Percentiles rank a stretch among this genome's conserved stretches.
These are phyloP conservation scores for Pistacia atlantica DNA, from an alignment of 345 rosid genomes.

Conservation along the genomic window DNA sequence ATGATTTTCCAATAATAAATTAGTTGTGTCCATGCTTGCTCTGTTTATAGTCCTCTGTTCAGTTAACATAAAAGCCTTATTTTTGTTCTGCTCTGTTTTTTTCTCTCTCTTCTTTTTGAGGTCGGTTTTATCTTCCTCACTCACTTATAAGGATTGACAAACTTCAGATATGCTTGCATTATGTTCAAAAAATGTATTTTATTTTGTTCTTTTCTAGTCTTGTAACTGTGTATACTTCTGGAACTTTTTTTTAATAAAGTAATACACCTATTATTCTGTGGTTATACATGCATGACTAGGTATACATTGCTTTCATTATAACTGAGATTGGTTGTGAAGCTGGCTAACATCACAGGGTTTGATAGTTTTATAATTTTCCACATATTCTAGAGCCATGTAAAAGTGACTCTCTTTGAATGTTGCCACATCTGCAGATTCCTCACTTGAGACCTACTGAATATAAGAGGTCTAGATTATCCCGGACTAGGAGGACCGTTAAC, in stretches of 20 bases:
- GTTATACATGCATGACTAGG: neutral
- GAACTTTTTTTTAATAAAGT: no score
- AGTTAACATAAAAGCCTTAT: no score
- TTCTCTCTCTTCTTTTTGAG: no score
- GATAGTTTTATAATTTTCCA: neutral
- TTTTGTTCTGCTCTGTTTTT: no score
- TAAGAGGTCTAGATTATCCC: slow-evolving; percentile 40
- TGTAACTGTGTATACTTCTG: neutral
- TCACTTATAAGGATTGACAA: no score
- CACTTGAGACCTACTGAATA: slow-evolving; percentile 42
- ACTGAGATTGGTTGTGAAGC: neutral
- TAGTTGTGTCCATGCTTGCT: neutral
- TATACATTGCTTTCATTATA: neutral
- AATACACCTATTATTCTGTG: neutral
- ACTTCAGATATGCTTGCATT: no score
- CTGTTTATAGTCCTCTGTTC: neutral
- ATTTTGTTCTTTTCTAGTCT: neutral
- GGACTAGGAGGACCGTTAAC: slow-evolving; percentile 41
- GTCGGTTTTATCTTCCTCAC: no score
- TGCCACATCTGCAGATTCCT: slow-evolving; percentile 27
- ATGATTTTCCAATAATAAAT: neutral
- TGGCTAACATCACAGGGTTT: neutral
- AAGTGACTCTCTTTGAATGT: neutral
- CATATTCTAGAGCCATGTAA: neutral
- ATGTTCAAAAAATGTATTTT: no score